Conservation (phyloP, 208 protist species). For the Acanthamoeba sp. region DNA sequence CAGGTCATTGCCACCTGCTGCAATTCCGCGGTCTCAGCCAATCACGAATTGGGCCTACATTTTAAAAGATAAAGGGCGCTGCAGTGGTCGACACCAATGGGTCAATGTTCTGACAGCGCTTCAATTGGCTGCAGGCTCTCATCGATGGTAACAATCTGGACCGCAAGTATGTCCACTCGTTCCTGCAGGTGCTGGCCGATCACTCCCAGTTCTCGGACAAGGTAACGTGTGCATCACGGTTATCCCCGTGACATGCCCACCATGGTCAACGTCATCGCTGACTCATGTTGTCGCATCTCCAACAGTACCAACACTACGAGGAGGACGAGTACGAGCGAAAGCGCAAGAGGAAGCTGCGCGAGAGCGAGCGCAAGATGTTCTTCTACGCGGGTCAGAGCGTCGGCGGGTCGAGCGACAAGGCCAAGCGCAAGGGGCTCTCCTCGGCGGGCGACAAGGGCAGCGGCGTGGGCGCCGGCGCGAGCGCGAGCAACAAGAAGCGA, state of each 20-base stretch:
- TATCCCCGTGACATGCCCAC: no score
- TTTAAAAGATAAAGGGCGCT: neutral
- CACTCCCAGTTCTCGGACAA: constrained; percentile 49
- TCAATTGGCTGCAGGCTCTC: neutral
- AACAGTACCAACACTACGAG: constrained; percentile 38
- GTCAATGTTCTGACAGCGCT: neutral
- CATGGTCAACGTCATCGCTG: neutral
- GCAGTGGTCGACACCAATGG: no score
- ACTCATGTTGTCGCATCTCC: neutral
- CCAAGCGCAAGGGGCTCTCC: neutral
- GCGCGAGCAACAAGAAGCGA: neutral
- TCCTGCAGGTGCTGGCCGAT: constrained; percentile 58
- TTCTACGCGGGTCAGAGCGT: constrained; percentile 26
- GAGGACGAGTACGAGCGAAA: constrained; percentile 61
- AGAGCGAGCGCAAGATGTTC: constrained; percentile 64
- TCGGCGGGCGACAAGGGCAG: neutral
- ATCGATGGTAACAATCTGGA: constrained; percentile 29
- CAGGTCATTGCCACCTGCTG: neutral
- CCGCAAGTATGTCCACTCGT: constrained; percentile 65
- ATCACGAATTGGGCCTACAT: neutral
- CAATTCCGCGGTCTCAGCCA: neutral
- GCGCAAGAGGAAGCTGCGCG: constrained; percentile 35
- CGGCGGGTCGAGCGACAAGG: neutral
- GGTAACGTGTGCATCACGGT: neutral
- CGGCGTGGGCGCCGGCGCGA: neutral